Percentiles rank a stretch among this genome's conserved stretches.
Evolutionary conservation across 805 yeast species (phyloP).

Genomic region (Cyberlindnera americana): DNA sequence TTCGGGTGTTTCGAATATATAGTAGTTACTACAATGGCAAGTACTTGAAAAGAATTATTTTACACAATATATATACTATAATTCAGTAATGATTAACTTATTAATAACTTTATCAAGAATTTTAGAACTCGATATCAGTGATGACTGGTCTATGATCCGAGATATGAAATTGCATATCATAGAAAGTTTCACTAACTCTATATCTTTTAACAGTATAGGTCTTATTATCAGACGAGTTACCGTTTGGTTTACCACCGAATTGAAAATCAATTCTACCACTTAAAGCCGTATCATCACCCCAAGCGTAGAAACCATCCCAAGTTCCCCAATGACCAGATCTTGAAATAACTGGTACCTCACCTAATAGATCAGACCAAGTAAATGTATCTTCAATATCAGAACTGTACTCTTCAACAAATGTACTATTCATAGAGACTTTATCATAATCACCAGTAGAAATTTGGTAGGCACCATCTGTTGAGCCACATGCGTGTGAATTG

Average conservation of each 20-base stretch:
- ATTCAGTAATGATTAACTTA: too few species aligned
- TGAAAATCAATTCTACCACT: constrained; percentile 40
- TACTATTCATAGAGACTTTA: constrained; percentile 19
- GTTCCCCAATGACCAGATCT: constrained; percentile 37
- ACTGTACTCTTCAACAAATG: constrained; percentile 20
- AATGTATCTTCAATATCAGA: constrained; percentile 20
- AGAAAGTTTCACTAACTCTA: constrained; percentile 34
- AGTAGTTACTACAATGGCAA: too few species aligned
- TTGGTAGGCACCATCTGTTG: constrained; percentile 11
- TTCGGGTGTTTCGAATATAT: too few species aligned
- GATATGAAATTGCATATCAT: constrained; percentile 32
- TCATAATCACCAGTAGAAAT: constrained; percentile 8
- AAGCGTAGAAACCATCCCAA: constrained; percentile 37
- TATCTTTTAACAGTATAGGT: constrained; percentile 16
- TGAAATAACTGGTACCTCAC: constrained; percentile 22
- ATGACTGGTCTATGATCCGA: constrained; percentile 44
- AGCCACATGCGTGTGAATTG: constrained; percentile 28
- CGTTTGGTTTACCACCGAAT: constrained; percentile 27
- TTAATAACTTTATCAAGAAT: too few species aligned
- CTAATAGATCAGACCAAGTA: constrained; percentile 29
- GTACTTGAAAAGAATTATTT: too few species aligned
- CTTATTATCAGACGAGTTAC: constrained; percentile 4
- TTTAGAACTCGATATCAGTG: constrained; percentile 25
- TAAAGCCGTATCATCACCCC: constrained; percentile 19
- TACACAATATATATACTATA: too few species aligned